A percentile compares a stretch with the other conserved stretches of the same genome.
Evolutionary conservation across 495 filamentous ascomycete genomes (phyloP).

Genomic region (Thermothielavioides terrestris): DNA sequence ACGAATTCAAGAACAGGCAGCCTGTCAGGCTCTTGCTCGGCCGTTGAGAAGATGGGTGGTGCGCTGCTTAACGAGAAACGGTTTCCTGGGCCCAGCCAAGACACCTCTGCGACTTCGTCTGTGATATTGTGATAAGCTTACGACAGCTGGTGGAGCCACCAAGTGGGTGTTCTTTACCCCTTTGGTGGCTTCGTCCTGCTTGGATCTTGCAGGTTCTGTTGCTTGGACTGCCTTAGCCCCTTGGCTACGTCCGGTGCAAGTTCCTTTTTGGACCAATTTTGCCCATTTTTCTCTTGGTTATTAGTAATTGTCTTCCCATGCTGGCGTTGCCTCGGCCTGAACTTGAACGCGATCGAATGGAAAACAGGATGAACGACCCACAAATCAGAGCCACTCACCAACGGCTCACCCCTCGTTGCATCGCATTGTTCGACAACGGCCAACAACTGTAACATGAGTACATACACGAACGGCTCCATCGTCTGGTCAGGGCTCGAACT

Average conservation of each 20-base stretch:
- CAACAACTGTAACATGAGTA: too few species aligned
- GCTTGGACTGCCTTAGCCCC: slow-evolving; percentile 10
- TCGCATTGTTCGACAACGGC: not conserved
- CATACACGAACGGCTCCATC: too few species aligned
- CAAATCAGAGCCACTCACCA: too few species aligned
- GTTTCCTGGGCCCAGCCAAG: not conserved
- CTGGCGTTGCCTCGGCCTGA: not conserved
- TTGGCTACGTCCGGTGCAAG: not conserved
- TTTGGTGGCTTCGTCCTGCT: not conserved
- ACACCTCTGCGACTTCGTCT: not conserved
- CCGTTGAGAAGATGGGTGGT: not conserved
- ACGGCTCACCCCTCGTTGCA: not conserved
- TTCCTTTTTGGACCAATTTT: not conserved
- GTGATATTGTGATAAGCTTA: slow-evolving; percentile 18
- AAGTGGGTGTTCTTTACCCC: not conserved
- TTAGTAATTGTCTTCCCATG: not conserved
- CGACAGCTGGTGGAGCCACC: slow-evolving; percentile 8
- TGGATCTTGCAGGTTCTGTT: slow-evolving; percentile 1
- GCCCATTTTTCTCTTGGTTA: not conserved
- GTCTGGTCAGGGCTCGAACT: not conserved
- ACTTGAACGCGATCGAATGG: slow-evolving; percentile 10
- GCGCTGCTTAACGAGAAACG: not conserved
- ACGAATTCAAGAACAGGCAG: too few species aligned
- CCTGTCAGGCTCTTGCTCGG: not conserved
- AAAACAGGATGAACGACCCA: too few species aligned